phyloP scores from a whole-genome alignment of 2,329 filamentous ascomycete species.

The Thermochaetoides dissita region DNA sequence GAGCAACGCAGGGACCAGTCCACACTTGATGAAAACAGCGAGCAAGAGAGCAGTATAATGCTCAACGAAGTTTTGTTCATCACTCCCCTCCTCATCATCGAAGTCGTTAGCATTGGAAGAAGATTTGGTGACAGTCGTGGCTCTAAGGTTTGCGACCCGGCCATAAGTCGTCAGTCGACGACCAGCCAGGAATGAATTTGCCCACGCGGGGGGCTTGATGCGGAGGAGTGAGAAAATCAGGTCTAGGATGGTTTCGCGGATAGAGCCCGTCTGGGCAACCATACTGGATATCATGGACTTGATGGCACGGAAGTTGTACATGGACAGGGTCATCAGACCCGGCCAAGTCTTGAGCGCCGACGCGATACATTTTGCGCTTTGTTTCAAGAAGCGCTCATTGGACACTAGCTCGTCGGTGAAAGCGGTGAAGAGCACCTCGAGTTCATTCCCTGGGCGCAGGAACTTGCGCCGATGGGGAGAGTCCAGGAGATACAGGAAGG shows the following conservation, averaged over 20 bases:
- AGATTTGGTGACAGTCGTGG: slow-evolving; percentile 25
- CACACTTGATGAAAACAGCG: slow-evolving; percentile 71
- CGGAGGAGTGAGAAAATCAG: slow-evolving; percentile 66
- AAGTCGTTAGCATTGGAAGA: slow-evolving; percentile 31
- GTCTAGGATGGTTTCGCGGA: slow-evolving; percentile 71
- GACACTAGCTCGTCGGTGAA: slow-evolving; percentile 70
- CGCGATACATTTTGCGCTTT: slow-evolving; percentile 86
- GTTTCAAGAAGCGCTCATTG: slow-evolving; percentile 54
- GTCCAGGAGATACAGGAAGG: slow-evolving; percentile 84
- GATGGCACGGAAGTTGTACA: slow-evolving; percentile 76
- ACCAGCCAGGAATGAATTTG: slow-evolving; percentile 85
- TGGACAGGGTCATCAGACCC: slow-evolving; percentile 73
- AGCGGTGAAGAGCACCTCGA: slow-evolving; percentile 78
- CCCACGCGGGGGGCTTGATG: slow-evolving; percentile 91
- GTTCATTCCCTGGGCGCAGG: slow-evolving; percentile 73
- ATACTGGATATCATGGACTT: slow-evolving; percentile 60
- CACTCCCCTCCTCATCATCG: slow-evolving; percentile 50
- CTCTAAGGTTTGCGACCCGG: slow-evolving; percentile 73
- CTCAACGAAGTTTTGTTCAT: slow-evolving; percentile 73
- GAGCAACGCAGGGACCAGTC: slow-evolving; percentile 49
- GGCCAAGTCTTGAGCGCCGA: slow-evolving; percentile 87
- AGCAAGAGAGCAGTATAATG: slow-evolving; percentile 87
- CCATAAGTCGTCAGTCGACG: slow-evolving; percentile 89
- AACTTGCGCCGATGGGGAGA: slow-evolving; percentile 67
- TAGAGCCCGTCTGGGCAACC: slow-evolving; percentile 39